Evolutionary conservation across 1,139 yeast genomes (phyloP).

Genomic region (Zygosaccharomyces sapae): DNA sequence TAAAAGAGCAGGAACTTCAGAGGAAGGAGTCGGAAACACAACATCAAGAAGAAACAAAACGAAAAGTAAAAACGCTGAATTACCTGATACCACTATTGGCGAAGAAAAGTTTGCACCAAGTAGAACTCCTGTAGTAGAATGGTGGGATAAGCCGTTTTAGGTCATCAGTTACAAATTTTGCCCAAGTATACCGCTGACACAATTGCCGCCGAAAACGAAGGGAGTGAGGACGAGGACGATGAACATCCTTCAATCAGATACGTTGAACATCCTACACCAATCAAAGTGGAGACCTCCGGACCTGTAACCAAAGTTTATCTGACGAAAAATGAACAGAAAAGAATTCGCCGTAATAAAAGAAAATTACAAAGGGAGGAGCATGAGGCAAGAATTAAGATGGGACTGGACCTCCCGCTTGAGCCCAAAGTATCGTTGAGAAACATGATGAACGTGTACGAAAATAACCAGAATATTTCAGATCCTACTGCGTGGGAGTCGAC

Average conservation of each 20-base stretch:
- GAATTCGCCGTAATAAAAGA: constrained; percentile 69
- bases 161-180: constrained; percentile 15
- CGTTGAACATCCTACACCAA: constrained; percentile 78
- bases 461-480: constrained; percentile 82
- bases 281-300: constrained; percentile 53
- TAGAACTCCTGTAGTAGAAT: constrained; percentile 25
- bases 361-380: constrained; percentile 59
- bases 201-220: constrained; percentile 20
- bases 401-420: constrained; percentile 82
- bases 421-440: constrained; percentile 84
- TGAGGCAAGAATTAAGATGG: constrained; percentile 74
- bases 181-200: constrained; percentile 22
- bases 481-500: constrained; percentile 81
- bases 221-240: constrained; percentile 27
- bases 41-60: constrained; percentile 7
- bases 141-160: constrained; percentile 35
- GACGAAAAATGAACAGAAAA: constrained; percentile 73
- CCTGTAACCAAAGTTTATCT: constrained; percentile 51
- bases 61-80: constrained; percentile 25
- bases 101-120: constrained; percentile 25
- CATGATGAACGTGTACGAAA: constrained; percentile 69
- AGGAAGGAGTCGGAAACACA: constrained; percentile 10
- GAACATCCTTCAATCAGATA: constrained; percentile 39
- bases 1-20: constrained; percentile 11
- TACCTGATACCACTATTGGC: constrained; percentile 25